Conservation (phyloP, 1,284 basidiomycete species). For the Taiwanofungus camphoratus region DNA sequence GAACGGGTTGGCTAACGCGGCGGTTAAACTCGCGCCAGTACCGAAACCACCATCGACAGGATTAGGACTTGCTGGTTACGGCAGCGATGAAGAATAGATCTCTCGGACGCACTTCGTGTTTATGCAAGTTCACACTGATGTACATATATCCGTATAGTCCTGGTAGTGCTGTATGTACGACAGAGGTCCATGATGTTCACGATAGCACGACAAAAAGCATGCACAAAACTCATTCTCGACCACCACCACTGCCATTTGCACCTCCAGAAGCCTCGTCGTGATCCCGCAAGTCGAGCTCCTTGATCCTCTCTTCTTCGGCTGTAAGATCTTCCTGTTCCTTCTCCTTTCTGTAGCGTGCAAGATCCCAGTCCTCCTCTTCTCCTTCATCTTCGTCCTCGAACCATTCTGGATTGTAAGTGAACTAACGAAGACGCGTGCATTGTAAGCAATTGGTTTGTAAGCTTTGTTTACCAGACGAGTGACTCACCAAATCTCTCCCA, state of each 20-base stretch:
- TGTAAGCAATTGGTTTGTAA: conserved; percentile 1
- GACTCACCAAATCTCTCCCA: conserved; percentile 85
- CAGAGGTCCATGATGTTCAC: conserved; percentile 12
- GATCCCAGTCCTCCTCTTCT: conserved; percentile 71
- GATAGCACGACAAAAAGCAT: not conserved
- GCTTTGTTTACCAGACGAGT: too few species aligned
- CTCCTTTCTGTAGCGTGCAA: conserved; percentile 55
- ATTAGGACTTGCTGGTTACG: conserved; percentile 65
- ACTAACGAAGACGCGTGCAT: conserved; percentile 38
- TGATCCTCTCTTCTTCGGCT: conserved; percentile 37
- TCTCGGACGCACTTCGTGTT: too few species aligned
- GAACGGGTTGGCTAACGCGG: conserved; percentile 32
- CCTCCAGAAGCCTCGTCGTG: conserved; percentile 10
- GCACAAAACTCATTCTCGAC: conserved; percentile 7
- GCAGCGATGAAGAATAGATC: conserved; percentile 69
- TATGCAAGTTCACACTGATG: too few species aligned
- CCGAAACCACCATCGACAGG: conserved; percentile 34
- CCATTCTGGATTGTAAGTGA: conserved; percentile 95
- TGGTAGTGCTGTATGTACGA: conserved; percentile 4
- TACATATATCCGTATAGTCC: conserved; percentile 13
- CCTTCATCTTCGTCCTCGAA: conserved; percentile 83
- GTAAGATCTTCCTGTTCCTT: conserved; percentile 55
- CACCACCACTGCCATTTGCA: conserved; percentile 17
- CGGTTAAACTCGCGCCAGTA: conserved; percentile 24
- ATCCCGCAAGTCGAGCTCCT: conserved; percentile 23